phyloP scores from a whole-genome alignment of 2,329 filamentous ascomycete genomes.

The Monosporascus sp. region DNA sequence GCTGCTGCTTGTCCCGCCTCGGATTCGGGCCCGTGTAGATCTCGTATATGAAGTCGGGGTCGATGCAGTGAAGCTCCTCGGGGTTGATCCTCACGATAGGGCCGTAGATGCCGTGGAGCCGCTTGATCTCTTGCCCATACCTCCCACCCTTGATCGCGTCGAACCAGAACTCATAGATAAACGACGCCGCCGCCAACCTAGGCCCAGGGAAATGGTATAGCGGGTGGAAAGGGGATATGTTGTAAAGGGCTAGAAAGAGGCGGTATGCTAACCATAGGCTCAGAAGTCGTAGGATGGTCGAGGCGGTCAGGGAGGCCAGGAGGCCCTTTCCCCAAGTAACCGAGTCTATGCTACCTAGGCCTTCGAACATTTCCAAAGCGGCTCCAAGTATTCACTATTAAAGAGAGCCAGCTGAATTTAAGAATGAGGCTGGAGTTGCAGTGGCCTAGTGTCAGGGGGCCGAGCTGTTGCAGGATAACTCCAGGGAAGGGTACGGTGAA shows the following conservation, averaged over 20 bases:
- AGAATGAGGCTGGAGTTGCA: no score
- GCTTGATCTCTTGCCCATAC: slow-evolving; percentile 1
- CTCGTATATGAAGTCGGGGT: slow-evolving; percentile 29
- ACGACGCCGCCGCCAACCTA: slow-evolving; percentile 9
- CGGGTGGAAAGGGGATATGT: slow-evolving; percentile 16
- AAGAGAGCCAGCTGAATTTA: no score
- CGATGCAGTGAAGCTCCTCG: slow-evolving; percentile 17
- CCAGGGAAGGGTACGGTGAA: no score
- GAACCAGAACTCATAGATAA: slow-evolving; percentile 1
- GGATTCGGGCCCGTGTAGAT: slow-evolving; percentile 28
- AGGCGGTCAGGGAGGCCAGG: neutral
- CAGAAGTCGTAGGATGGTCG: slow-evolving; percentile 2
- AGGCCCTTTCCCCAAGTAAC: no score
- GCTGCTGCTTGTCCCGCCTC: slow-evolving; percentile 23
- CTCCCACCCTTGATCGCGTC: slow-evolving; percentile 1
- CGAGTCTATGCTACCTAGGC: no score
- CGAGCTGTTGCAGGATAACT: no score
- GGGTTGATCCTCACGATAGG: slow-evolving; percentile 14
- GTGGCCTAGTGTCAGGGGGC: no score
- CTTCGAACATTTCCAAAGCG: no score
- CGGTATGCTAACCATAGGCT: slow-evolving; percentile 8
- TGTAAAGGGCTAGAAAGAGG: slow-evolving; percentile 12
- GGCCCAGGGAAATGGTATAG: slow-evolving; percentile 16
- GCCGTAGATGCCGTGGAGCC: slow-evolving; percentile 1
- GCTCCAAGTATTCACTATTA: no score